Conservation (phyloP, 1,139 yeast species). For the Nadsonia starkeyi-henricii region DNA sequence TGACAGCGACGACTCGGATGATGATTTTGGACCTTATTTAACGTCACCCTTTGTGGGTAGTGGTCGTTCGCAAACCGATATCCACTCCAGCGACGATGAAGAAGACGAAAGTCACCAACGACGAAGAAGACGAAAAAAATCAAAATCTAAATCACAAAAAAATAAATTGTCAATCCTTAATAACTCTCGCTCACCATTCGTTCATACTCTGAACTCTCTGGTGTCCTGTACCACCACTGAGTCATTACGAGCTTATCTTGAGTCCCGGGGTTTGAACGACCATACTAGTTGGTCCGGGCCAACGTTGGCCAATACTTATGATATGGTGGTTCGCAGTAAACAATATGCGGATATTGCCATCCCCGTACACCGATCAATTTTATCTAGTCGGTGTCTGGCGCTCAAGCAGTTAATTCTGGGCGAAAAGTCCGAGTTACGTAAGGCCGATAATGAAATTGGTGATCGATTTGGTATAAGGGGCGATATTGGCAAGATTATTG, state of each 20-base stretch:
- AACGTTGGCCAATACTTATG: constrained; percentile 11
- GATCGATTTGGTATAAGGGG: not conserved
- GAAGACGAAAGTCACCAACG: not conserved
- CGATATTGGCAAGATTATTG: not conserved
- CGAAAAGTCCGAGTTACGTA: not conserved
- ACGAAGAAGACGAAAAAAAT: not conserved
- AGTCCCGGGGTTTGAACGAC: not conserved
- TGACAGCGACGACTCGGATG: constrained; percentile 6
- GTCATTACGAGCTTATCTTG: no score
- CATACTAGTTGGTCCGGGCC: not conserved
- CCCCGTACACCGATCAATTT: constrained; percentile 16
- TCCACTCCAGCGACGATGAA: constrained; percentile 6
- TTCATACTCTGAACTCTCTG: no score
- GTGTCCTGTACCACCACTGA: not conserved
- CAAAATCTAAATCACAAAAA: no score
- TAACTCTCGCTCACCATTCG: no score
- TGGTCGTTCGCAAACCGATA: not conserved
- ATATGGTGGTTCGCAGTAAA: constrained; percentile 8
- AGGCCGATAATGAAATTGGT: not conserved
- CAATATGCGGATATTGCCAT: constrained; percentile 10
- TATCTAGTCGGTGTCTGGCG: constrained; percentile 10
- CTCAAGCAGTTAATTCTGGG: constrained; percentile 10
- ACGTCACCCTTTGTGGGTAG: constrained; percentile 2
- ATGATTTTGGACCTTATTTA: not conserved
- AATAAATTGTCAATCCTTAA: not conserved